A percentile compares a stretch with the other conserved stretches of the same genome.
These are phyloP conservation scores for Lipomyces orientalis DNA, from an alignment of 805 yeast species.

Conservation along the genomic window DNA sequence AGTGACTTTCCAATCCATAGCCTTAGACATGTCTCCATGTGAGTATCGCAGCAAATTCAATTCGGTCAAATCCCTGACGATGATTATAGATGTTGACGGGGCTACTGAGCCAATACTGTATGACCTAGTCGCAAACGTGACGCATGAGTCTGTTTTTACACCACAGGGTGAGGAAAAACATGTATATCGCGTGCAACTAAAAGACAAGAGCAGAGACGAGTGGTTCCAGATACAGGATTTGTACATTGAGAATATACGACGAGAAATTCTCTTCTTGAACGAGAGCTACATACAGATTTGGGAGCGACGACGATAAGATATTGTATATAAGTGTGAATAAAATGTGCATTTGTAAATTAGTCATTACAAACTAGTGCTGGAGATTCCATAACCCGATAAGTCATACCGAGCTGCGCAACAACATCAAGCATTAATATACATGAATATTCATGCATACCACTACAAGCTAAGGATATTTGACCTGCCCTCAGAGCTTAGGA, in stretches of 20 bases:
- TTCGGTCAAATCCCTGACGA: background rate
- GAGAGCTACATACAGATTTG: constrained; percentile 61
- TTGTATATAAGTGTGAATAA: background rate
- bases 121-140: constrained; percentile 56
- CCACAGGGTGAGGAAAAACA: constrained; percentile 44
- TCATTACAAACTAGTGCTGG: no score
- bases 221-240: constrained; percentile 70
- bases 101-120: constrained; percentile 46
- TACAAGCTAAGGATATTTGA: no score
- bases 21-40: constrained; percentile 49
- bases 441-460: no score
- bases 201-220: constrained; percentile 48
- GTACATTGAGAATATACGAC: constrained; percentile 53
- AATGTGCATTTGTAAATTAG: background rate
- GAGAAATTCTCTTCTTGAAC: constrained; percentile 64
- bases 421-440: no score
- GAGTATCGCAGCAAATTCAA: constrained; percentile 1
- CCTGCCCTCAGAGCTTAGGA: no score
- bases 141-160: constrained; percentile 45
- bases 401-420: no score
- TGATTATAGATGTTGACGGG: constrained; percentile 21
- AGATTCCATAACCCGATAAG: no score
- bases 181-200: constrained; percentile 58
- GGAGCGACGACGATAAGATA: constrained; percentile 29
- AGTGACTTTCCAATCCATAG: constrained; percentile 59